Percentiles rank a stretch among this genome's conserved stretches.
Evolutionary conservation across 345 rosid genomes (phyloP).

Genomic region (Salix suchowensis): DNA sequence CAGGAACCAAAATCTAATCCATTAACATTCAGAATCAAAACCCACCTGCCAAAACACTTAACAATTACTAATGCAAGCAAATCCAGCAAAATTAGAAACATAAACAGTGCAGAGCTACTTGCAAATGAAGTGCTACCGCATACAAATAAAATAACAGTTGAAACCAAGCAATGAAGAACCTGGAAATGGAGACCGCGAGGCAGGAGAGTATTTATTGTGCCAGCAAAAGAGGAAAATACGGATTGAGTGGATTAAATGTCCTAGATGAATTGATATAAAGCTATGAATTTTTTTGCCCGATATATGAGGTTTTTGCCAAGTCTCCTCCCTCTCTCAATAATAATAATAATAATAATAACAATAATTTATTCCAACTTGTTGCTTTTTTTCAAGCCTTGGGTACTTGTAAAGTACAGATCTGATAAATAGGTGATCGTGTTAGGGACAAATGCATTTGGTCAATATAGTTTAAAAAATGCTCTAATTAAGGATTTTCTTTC

Average conservation of each 20-base stretch:
- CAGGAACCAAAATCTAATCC: constrained; percentile 2
- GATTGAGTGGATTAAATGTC: neutral
- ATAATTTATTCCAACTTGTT: neutral
- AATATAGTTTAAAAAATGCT: neutral
- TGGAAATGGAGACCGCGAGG: constrained; percentile 3
- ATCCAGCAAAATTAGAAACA: neutral
- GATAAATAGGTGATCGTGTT: neutral
- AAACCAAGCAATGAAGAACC: neutral
- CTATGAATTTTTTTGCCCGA: too few species aligned
- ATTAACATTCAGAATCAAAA: constrained; percentile 3
- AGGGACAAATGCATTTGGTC: neutral
- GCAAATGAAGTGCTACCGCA: too few species aligned
- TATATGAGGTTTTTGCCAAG: neutral
- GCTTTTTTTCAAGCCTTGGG: neutral
- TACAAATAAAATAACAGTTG: neutral
- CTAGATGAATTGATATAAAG: neutral
- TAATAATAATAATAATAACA: too few species aligned
- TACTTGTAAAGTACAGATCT: neutral
- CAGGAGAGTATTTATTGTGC: neutral
- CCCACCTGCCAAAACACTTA: constrained; percentile 8
- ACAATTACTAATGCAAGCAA: neutral
- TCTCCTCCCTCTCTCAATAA: neutral
- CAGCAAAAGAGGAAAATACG: neutral
- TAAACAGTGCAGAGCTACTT: neutral
- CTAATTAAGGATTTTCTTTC: neutral